These are phyloP conservation scores for Botrytis fabae DNA, from an alignment of 2,329 filamentous ascomycete species.

Conservation along the genomic window DNA sequence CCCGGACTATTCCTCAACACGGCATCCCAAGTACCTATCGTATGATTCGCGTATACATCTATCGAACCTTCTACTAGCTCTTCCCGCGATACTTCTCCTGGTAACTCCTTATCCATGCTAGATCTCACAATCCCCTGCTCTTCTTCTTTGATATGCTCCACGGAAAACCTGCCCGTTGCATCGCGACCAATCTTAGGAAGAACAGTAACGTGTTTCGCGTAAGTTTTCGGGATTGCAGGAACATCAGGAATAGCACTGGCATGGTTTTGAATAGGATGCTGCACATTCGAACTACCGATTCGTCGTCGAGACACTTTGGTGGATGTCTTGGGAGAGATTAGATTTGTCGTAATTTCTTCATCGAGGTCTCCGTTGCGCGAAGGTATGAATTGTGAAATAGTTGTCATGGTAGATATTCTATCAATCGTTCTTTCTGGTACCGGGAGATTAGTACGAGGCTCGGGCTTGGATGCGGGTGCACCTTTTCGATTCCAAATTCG, in stretches of 20 bases:
- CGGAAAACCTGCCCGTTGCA: neutral
- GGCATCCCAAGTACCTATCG: neutral
- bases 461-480: neutral
- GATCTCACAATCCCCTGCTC: neutral
- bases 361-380: neutral
- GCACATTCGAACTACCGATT: neutral
- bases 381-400: neutral
- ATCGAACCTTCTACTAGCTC: neutral
- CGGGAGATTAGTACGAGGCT: too few species aligned
- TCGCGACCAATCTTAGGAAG: slow-evolving; percentile 5
- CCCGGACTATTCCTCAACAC: neutral
- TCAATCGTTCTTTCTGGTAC: neutral
- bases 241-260: neutral
- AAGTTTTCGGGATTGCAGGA: neutral
- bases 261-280: neutral
- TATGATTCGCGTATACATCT: neutral
- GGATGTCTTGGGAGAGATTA: neutral
- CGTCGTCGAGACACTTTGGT: neutral
- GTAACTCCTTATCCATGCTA: too few species aligned
- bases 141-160: neutral
- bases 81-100: neutral
- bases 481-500: neutral
- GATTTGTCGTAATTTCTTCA: neutral
- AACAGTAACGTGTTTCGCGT: neutral
- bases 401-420: slow-evolving; percentile 4